Base-by-base conservation (phyloP, 75 land plant genomes). In the Picea sitchensis region DNA sequence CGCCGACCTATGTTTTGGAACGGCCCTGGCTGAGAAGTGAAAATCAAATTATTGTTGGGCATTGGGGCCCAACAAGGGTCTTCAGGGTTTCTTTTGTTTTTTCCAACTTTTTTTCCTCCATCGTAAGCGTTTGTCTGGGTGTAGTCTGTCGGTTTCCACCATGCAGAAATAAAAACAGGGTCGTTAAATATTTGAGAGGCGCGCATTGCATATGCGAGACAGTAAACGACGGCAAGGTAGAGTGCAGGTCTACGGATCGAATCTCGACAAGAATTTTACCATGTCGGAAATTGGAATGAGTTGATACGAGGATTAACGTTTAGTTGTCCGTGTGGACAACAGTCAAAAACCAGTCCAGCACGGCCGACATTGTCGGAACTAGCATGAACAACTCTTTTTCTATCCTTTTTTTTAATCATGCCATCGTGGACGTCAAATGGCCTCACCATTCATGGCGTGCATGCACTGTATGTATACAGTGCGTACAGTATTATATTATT, bases 1-100 rank as follows among this genome's bases (percentile, higher is more conserved):
- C 71, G 26, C 71, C 71, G 71, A 67, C 71, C 6, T 34, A 34
- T 67, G 71, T 67, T 67, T 61, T 67, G 32, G 71, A 38, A 67
- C 32, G 32, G 44, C 8, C 44, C 71, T 38, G 32, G 71, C 71
- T 67, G 41, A 67, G 36, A 67, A 51, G 12, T 9, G 12, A 9
- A 9, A 51, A 51, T 8, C 56, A 51, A 9, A 67, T 67, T 67
- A 67, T 15, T 67, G 44, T 67, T 67, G 20, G 17, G 36, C 71
- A 32, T 36, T 67, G 44, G 32, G 71, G 44, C 71, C 71, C 71
- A 51, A 9, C 56, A 2, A 51, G 11, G 44, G 56, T 9, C 9
- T 51, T 51, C 56, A 51, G 56, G 56, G 11, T 51, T 51, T 51
- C 56, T 51, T 9, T 51, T 51, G 56, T 51, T 8, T 51, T 51